A percentile compares a stretch with the other conserved stretches of the same genome.
Evolutionary conservation across 257 asterid species (phyloP).

Genomic region (Solanum chiquidenum): DNA sequence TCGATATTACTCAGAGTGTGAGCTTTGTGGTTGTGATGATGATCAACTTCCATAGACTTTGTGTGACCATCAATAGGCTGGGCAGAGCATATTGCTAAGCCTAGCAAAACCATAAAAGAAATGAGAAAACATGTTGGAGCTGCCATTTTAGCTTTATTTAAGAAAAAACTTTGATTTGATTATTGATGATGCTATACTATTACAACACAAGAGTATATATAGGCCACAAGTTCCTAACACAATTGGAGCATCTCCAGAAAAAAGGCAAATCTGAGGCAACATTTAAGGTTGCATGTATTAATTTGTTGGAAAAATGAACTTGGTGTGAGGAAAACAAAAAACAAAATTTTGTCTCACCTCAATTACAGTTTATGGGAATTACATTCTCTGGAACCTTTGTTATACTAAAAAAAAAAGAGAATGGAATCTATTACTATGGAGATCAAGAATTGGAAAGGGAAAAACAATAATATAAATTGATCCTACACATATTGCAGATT

Average conservation of each 20-base stretch:
- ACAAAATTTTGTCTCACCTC: background rate
- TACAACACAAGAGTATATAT: background rate
- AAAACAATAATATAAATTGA: too few species aligned
- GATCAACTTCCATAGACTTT: background rate
- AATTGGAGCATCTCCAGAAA: background rate
- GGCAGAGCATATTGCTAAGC: slow-evolving; percentile 8
- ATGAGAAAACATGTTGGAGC: background rate
- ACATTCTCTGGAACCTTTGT: background rate
- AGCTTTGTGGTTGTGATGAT: background rate
- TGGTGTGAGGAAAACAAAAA: background rate
- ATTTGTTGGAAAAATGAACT: background rate
- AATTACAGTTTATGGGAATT: background rate
- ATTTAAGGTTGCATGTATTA: background rate
- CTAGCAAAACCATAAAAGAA: background rate
- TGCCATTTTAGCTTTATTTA: background rate
- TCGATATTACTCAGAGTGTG: background rate
- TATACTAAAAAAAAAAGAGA: background rate
- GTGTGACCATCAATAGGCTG: background rate
- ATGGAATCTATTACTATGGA: background rate
- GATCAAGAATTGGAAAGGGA: background rate
- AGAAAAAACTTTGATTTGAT: background rate
- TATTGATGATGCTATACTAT: background rate
- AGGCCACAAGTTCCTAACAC: background rate
- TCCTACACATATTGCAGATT: background rate
- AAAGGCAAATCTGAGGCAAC: background rate